Conservation (phyloP, 768 basidiomycete species). For the Calocybe gangraenosa region DNA sequence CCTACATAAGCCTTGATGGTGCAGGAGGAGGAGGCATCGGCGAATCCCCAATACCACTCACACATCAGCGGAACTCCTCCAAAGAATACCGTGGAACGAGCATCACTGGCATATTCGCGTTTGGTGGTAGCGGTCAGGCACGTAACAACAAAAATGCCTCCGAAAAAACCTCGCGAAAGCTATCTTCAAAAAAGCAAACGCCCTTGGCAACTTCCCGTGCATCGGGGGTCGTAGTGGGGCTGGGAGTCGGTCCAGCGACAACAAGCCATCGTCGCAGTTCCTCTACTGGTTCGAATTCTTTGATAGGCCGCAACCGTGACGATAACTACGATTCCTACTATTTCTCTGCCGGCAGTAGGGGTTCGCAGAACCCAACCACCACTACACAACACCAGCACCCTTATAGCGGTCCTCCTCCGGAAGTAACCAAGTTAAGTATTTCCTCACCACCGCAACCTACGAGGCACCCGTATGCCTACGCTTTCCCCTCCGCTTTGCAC, state of each 20-base stretch:
- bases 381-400: constrained; percentile 8
- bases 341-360: constrained; percentile 12
- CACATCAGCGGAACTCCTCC: constrained; percentile 20
- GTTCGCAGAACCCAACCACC: constrained; percentile 1
- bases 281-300: constrained; percentile 15
- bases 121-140: constrained; percentile 31
- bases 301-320: constrained; percentile 21
- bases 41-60: constrained; percentile 50
- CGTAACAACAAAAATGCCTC: constrained; percentile 3
- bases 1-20: constrained; percentile 41
- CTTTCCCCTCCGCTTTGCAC: constrained; percentile 22
- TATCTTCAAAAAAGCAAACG: constrained; percentile 3
- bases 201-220: constrained; percentile 1
- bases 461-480: constrained; percentile 17
- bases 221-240: background rate
- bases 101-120: constrained; percentile 48
- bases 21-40: constrained; percentile 62
- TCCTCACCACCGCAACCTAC: constrained; percentile 18
- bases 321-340: constrained; percentile 54
- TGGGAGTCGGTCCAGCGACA: constrained; percentile 1
- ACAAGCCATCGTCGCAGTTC: constrained; percentile 13
- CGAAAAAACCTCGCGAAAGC: constrained; percentile 1
- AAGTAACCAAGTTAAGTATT: constrained; percentile 1
- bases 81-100: constrained; percentile 37
- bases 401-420: background rate